These are phyloP conservation scores for Globisporangium barbulae DNA, from an alignment of 352 stramenopile species.

Conservation along the genomic window DNA sequence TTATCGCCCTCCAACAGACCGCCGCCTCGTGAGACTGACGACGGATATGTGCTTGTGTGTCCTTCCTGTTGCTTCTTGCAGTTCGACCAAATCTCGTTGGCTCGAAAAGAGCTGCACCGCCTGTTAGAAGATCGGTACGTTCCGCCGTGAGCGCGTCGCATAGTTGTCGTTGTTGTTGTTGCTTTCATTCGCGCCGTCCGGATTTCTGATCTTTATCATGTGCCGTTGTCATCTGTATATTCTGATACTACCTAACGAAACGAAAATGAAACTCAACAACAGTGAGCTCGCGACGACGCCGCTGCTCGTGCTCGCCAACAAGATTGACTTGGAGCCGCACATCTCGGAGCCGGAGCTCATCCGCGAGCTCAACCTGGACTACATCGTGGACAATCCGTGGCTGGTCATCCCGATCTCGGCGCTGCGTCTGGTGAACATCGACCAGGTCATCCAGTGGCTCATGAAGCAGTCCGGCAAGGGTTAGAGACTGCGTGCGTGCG, in stretches of 20 bases:
- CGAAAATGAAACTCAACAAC: not conserved
- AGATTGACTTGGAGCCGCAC: slow-evolving; percentile 97
- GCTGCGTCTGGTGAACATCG: slow-evolving; percentile 95
- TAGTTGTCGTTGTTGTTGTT: not conserved
- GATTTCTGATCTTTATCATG: not conserved
- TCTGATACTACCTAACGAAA: not conserved
- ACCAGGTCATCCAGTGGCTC: slow-evolving; percentile 97
- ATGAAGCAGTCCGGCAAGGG: slow-evolving; percentile 93
- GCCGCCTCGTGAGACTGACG: not conserved
- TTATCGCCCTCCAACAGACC: not conserved
- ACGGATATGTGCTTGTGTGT: not conserved
- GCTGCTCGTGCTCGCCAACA: slow-evolving; percentile 97
- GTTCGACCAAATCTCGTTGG: slow-evolving; percentile 93
- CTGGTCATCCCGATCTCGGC: slow-evolving; percentile 98
- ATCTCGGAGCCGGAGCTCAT: slow-evolving; percentile 90
- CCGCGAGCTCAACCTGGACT: slow-evolving; percentile 96
- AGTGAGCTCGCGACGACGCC: slow-evolving; percentile 90
- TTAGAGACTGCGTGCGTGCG: slow-evolving; percentile 25
- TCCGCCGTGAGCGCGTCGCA: slow-evolving; percentile 5
- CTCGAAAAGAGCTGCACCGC: slow-evolving; percentile 92
- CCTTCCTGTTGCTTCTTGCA: slow-evolving; percentile 18
- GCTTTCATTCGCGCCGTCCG: slow-evolving; percentile 6
- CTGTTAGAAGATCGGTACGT: slow-evolving; percentile 93
- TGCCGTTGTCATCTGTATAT: slow-evolving; percentile 6
- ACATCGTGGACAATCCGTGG: slow-evolving; percentile 98